Percentiles rank a stretch among this genome's conserved stretches.
Conservation (phyloP, 176 grass and related monocot genomes). For the Poa pratensis region DNA sequence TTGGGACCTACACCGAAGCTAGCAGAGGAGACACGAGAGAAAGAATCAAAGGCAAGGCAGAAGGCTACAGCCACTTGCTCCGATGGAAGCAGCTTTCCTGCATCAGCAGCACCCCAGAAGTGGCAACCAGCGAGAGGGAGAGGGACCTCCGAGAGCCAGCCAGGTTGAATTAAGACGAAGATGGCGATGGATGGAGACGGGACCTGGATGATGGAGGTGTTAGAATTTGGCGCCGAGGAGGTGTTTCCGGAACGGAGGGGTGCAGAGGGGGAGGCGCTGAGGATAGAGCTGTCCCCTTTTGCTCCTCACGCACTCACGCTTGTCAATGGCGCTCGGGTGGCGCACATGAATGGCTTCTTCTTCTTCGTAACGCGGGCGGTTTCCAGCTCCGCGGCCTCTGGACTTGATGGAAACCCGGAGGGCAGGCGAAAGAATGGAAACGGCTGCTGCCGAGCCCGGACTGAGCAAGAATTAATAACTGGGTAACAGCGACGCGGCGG, state of each 20-base stretch:
- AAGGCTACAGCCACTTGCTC: neutral
- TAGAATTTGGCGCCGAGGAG: too few species aligned
- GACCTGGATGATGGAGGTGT: neutral
- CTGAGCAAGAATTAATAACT: neutral
- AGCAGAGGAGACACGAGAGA: slow-evolving; percentile 7
- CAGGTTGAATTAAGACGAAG: slow-evolving; percentile 2
- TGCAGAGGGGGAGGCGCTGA: neutral
- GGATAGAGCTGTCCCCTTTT: slow-evolving; percentile 26
- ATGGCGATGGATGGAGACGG: neutral
- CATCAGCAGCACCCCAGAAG: slow-evolving; percentile 5
- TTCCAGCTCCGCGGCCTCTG: slow-evolving; percentile 24
- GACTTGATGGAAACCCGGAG: neutral
- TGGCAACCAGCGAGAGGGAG: neutral
- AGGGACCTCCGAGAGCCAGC: slow-evolving; percentile 6
- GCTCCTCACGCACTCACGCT: neutral
- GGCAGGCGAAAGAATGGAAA: slow-evolving; percentile 20
- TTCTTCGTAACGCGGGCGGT: slow-evolving; percentile 36
- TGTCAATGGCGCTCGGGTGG: neutral
- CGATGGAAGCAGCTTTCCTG: slow-evolving; percentile 29
- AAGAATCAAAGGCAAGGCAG: slow-evolving; percentile 39
- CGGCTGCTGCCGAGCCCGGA: neutral
- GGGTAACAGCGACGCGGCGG: neutral
- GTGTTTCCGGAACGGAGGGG: slow-evolving; percentile 8
- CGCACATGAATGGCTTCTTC: neutral
- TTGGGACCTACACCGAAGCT: slow-evolving; percentile 12